Conservation (phyloP, 2,329 filamentous ascomycete genomes). For the Sordariomycetes sp. region DNA sequence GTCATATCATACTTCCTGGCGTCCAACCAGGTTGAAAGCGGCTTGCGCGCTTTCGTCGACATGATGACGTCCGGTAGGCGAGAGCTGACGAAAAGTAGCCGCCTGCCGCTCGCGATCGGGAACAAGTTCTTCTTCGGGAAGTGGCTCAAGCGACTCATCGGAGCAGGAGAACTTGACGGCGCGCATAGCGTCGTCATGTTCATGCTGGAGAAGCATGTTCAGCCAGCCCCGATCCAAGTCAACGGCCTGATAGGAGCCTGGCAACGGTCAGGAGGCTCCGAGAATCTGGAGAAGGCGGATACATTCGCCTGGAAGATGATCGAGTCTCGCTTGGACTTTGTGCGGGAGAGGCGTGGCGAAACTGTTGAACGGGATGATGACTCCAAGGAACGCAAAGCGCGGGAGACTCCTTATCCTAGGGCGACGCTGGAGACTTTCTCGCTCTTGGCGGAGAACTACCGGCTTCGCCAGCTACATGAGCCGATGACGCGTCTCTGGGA, state of each 20-base stretch:
- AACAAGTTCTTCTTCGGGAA: constrained; percentile 81
- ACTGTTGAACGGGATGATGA: not conserved
- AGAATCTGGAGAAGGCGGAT: constrained; percentile 51
- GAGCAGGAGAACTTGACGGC: constrained; percentile 57
- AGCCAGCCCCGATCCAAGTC: constrained; percentile 62
- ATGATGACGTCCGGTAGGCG: constrained; percentile 65
- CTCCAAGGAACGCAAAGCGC: constrained; percentile 2
- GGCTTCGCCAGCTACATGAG: constrained; percentile 45
- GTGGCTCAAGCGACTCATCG: constrained; percentile 79
- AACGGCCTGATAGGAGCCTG: constrained; percentile 76
- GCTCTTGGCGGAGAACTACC: constrained; percentile 63
- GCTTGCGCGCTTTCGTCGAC: constrained; percentile 71
- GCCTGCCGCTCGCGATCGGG: constrained; percentile 36
- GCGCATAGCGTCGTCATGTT: constrained; percentile 63
- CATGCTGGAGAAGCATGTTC: constrained; percentile 60
- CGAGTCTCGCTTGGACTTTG: constrained; percentile 51
- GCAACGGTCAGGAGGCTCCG: constrained; percentile 50
- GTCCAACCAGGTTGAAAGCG: constrained; percentile 52
- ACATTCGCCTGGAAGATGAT: constrained; percentile 69
- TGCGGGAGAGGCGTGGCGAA: constrained; percentile 29
- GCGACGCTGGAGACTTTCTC: constrained; percentile 72
- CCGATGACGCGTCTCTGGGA: constrained; percentile 51
- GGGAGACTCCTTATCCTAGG: constrained; percentile 27
- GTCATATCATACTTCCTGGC: constrained; percentile 62
- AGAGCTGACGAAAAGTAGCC: constrained; percentile 29